Percentiles rank a stretch among this genome's conserved stretches.
Evolutionary conservation across 1,284 basidiomycete species (phyloP).

Genomic region (Ganoderma meredithae): DNA sequence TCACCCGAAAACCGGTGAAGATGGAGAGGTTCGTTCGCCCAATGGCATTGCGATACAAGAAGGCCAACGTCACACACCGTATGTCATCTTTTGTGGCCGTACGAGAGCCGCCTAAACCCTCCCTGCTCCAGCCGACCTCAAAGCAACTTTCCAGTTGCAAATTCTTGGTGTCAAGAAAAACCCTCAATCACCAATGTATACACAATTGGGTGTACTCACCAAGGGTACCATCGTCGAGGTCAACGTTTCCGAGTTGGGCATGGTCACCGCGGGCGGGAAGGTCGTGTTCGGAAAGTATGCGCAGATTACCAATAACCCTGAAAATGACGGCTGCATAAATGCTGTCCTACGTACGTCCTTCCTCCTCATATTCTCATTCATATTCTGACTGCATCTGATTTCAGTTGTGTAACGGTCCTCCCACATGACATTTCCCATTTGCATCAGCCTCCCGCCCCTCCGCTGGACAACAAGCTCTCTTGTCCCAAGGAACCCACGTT

Average conservation of each 20-base stretch:
- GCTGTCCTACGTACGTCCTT: constrained; percentile 80
- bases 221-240: constrained; percentile 99
- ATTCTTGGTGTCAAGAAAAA: constrained; percentile 99
- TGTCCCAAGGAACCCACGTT: no score
- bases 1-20: constrained; percentile 98
- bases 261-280: constrained; percentile 99
- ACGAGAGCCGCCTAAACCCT: constrained; percentile 13
- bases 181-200: constrained; percentile 98
- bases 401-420: constrained; percentile 28
- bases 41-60: constrained; percentile 97
- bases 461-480: no score
- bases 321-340: constrained; percentile 97
- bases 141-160: constrained; percentile 98
- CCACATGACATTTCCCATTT: not conserved
- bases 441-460: not conserved
- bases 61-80: constrained; percentile 99
- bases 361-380: not conserved
- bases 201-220: constrained; percentile 94
- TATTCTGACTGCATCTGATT: not conserved
- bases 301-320: constrained; percentile 96
- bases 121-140: constrained; percentile 80
- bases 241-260: constrained; percentile 95
- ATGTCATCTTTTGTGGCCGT: constrained; percentile 42
- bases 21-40: constrained; percentile 98
- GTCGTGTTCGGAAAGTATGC: constrained; percentile 93